Evolutionary conservation across 2,329 filamentous ascomycete species (phyloP), one percentile per base, ranked within the genome.

Genomic region (Aspergillus sclerotialis): DNA sequence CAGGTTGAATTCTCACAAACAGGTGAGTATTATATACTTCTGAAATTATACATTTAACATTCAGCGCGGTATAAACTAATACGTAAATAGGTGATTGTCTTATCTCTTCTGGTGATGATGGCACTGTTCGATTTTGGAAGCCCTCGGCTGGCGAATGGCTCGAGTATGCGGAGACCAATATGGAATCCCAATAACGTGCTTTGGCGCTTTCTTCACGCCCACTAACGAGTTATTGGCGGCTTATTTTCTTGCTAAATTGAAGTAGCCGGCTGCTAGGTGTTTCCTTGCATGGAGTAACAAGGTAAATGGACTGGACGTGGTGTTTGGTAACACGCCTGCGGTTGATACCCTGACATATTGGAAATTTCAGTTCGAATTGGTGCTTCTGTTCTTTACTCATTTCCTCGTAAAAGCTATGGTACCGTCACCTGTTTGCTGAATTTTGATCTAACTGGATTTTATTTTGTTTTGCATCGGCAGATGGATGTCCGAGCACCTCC

Each of bases 1-100:
- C 61, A 65, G 38, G 60, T 66, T 6, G 58, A 64, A 27, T 66
- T 65, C 36, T 66, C 63, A 3, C 61, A 60, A 39, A 55, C 63
- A 28, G 63, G 63, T 66, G 36, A 48, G 54, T 46, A 14, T 14
- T 10, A 7, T 14, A 6, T 8, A 14, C n/a, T 14, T 30, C 16
- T 17, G 16, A 14, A 17, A 30, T 14, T n/a, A 15, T 30, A 14
- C 1, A 15, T 9, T n/a, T 17, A 10, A n/a, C 9, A 9, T 30
- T n/a, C 7, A 7, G 8, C 15, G 9, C 12, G 15, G 7, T 16
- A 30, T 28, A 30, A n/a, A 38, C 33, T 37, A 24, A 42, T 21
- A 11, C 25, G 31, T 24, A 18, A n/a, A 32, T 30, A 66, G 63
- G 63, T 30, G 63, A 66, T 34, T 64, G 60, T 26, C 54, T 66